Evolutionary conservation across 148 eudicot genomes (phyloP), one percentile per base, ranked within the genome.

Genomic region (Hydrangea macrophylla): DNA sequence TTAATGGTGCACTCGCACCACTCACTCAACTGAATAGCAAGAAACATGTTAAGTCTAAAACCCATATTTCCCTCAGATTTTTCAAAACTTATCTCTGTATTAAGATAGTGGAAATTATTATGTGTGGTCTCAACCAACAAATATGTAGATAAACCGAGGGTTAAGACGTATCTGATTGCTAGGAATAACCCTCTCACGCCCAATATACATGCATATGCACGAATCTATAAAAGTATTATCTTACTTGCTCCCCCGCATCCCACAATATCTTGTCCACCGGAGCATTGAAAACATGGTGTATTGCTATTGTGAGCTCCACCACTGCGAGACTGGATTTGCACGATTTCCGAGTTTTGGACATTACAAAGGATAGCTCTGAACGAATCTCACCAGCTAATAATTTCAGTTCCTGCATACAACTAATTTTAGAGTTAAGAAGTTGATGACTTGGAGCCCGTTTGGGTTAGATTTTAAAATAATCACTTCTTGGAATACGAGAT

Each of bases 191-290:
- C 18, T 58, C 61, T 17, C 5, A 58, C 37, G 25, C 20, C 55
- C 55, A 45, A 42, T 44, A 15, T 31, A 54, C 60, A 20, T 25
- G 6, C 20, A 72, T 57, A 7, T 44, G 26, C 51, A 57, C 40
- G 31, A 36, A 28, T 26, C 28, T 22, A n/a, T 25, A 15, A 66
- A 58, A 48, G n/a, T 64, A 58, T 33, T 44, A 44, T 59, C 84
- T 79, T 83, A 92, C 96, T 65, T 92, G 96, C 35, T 89, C 88
- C 59, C 82, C 93, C 55, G 72, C 75, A 84, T 89, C 98, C 96
- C 98, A 92, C 71, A 87, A 67, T 75, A 89, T 92, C 65, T 92
- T 92, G 85, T 92, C 98, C 83, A 87, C 54, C 18, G 98, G 98
- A 23, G 91, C 86, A 70, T 86, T 77, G 77, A 89, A 92, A 62